These are phyloP conservation scores for Alnus rubra DNA, from an alignment of 306 rosid genomes.

Conservation along the genomic window DNA sequence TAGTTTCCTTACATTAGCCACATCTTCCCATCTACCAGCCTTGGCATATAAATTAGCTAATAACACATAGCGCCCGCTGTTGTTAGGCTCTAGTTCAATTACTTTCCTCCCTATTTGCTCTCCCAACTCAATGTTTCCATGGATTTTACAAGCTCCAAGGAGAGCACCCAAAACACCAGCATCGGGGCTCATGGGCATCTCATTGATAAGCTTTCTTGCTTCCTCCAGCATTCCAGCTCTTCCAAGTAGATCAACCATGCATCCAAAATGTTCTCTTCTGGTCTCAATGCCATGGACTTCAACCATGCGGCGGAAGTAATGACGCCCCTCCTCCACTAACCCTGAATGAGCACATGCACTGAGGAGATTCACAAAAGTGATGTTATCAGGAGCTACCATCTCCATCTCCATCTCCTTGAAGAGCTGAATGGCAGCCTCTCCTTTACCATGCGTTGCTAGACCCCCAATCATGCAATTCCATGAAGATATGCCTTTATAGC, in stretches of 20 bases:
- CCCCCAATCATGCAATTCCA: slow-evolving; percentile 84
- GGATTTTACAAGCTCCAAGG: slow-evolving; percentile 73
- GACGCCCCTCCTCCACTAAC: slow-evolving; percentile 34
- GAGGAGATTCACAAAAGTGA: slow-evolving; percentile 41
- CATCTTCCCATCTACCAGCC: slow-evolving; percentile 62
- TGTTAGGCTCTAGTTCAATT: slow-evolving; percentile 61
- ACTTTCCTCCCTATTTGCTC: slow-evolving; percentile 48
- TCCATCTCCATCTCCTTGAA: slow-evolving; percentile 34
- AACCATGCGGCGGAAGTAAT: slow-evolving; percentile 30
- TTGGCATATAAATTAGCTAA: slow-evolving; percentile 62
- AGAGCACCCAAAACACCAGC: slow-evolving; percentile 62
- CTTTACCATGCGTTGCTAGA: slow-evolving; percentile 71
- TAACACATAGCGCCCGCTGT: slow-evolving; percentile 64
- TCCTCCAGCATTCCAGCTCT: slow-evolving; percentile 58
- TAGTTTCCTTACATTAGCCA: slow-evolving; percentile 47
- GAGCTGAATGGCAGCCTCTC: slow-evolving; percentile 36
- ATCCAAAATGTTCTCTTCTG: slow-evolving; percentile 56
- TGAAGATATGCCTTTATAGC: slow-evolving; percentile 43
- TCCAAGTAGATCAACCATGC: slow-evolving; percentile 66
- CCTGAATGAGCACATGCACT: slow-evolving; percentile 47
- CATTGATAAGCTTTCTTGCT: slow-evolving; percentile 44
- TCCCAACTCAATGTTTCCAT: slow-evolving; percentile 54
- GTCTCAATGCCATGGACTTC: slow-evolving; percentile 45
- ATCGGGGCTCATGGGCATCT: slow-evolving; percentile 62
- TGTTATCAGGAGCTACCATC: slow-evolving; percentile 24